Evolutionary conservation across 768 basidiomycete genomes (phyloP), one percentile per base, ranked within the genome.

Genomic region (Hygrophoropsis aurantiaca): DNA sequence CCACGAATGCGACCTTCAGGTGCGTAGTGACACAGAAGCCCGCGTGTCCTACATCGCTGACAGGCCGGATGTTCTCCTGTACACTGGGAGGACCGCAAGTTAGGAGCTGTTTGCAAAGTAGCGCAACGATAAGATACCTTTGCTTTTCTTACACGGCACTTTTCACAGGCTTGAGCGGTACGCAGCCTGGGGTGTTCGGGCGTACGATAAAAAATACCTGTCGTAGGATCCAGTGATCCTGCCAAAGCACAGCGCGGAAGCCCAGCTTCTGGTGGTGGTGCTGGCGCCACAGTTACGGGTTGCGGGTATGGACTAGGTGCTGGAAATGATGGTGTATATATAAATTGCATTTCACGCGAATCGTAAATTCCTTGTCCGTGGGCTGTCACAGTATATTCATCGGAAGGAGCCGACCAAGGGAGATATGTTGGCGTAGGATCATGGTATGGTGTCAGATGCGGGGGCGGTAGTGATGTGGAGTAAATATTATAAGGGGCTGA

Each of bases 91-190:
- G 34, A 34, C 38, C n/a, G 32, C n/a, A 30, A 30, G 20, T 16
- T 20, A 9, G 3, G 5, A 11, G 37, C 13, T 18, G 35, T 15
- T 32, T 13, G n/a, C 15, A 4, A 18, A 4, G 9, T 27, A 39
- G 30, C 34, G 32, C 11, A 24, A 42, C 20, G 15, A 30, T 13
- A 25, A 20, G 1, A 40, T 54, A 87, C 86, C 75, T 89, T 90
- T 24, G 84, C 85, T 62, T 88, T 90, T 41, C 85, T 68, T 1
- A 72, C 73, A 11, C 87, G 76, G 60, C 87, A 88, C 59, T 84
- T 84, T 57, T 87, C 82, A 64, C 86, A 89, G 3, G 85, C 85
- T 57, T 87, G 85, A 0, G 81, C 80, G 0, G 87, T 88, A 41
- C 86, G 77, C 24, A 85, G 65, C 0, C 85, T 75, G 1, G 83